phyloP scores from a whole-genome alignment of 2,329 filamentous ascomycete species.

The Sarocladium kiliense region DNA sequence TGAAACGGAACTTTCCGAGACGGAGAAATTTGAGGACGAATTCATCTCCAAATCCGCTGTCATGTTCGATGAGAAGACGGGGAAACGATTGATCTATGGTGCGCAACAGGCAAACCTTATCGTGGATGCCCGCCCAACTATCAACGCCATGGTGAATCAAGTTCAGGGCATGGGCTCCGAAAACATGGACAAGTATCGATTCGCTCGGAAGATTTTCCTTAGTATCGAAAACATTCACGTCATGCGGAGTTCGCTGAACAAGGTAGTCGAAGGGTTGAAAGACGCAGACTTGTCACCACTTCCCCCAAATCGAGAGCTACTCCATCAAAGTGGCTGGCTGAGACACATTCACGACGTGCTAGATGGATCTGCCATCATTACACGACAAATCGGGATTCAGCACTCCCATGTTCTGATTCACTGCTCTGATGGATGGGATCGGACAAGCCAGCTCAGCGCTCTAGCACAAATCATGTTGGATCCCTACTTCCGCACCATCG shows the following conservation, averaged over 20 bases:
- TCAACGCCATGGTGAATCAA: conserved; percentile 94
- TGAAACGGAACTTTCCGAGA: conserved; percentile 51
- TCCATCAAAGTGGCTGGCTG: conserved; percentile 84
- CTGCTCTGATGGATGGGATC: conserved; percentile 98
- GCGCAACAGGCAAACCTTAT: conserved; percentile 93
- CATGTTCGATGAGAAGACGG: conserved; percentile 53
- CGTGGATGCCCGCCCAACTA: conserved; percentile 87
- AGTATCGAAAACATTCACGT: conserved; percentile 98
- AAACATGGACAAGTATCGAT: conserved; percentile 96
- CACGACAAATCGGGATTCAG: conserved; percentile 80
- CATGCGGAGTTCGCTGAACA: conserved; percentile 87
- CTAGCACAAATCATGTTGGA: conserved; percentile 90
- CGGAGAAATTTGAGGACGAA: conserved; percentile 65
- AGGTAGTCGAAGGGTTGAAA: conserved; percentile 83
- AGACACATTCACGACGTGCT: conserved; percentile 82
- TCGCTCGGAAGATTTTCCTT: conserved; percentile 84
- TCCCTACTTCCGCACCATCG: conserved; percentile 88
- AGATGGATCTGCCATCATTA: conserved; percentile 78
- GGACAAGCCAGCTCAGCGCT: conserved; percentile 89
- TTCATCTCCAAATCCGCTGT: conserved; percentile 40
- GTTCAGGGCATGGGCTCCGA: conserved; percentile 90
- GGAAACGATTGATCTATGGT: conserved; percentile 70
- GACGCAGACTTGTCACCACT: conserved; percentile 84
- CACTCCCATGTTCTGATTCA: conserved; percentile 96
- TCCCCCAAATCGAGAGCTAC: conserved; percentile 72